A percentile compares a stretch with the other conserved stretches of the same genome.
phyloP scores from a whole-genome alignment of 1,284 basidiomycete genomes.

The Uromyces viciae-fabae region DNA sequence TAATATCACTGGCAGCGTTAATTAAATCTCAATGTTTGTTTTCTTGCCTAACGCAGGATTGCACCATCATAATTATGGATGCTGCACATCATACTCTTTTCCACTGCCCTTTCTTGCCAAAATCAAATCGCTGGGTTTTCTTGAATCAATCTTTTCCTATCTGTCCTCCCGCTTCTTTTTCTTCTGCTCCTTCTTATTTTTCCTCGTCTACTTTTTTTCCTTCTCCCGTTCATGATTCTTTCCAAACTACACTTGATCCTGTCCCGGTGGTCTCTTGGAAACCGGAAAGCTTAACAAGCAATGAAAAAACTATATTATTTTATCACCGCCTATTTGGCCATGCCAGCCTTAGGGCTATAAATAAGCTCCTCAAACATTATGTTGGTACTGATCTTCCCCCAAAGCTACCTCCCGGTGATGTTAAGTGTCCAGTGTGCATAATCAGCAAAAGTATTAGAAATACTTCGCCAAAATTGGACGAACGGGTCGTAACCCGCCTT shows the following conservation, averaged over 20 bases:
- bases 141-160: too few relatives aligned
- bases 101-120: too few relatives aligned
- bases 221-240: too few relatives aligned
- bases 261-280: neutral
- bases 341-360: neutral
- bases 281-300: neutral
- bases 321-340: slow-evolving; percentile 18
- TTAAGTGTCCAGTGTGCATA: neutral
- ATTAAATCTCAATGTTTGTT: neutral
- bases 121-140: too few relatives aligned
- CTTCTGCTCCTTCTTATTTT: too few relatives aligned
- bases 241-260: neutral
- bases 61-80: too few relatives aligned
- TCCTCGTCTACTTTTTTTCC: too few relatives aligned
- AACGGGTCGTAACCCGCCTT: neutral
- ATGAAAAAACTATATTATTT: neutral
- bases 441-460: neutral
- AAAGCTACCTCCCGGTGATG: neutral
- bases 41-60: too few relatives aligned
- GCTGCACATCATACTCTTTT: too few relatives aligned
- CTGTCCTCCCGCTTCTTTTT: too few relatives aligned
- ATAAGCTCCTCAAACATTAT: neutral
- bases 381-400: neutral
- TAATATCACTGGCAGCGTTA: neutral
- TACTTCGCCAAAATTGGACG: neutral